Base-by-base conservation (phyloP, 306 rosid genomes). In the Erythrophleum fordii region DNA sequence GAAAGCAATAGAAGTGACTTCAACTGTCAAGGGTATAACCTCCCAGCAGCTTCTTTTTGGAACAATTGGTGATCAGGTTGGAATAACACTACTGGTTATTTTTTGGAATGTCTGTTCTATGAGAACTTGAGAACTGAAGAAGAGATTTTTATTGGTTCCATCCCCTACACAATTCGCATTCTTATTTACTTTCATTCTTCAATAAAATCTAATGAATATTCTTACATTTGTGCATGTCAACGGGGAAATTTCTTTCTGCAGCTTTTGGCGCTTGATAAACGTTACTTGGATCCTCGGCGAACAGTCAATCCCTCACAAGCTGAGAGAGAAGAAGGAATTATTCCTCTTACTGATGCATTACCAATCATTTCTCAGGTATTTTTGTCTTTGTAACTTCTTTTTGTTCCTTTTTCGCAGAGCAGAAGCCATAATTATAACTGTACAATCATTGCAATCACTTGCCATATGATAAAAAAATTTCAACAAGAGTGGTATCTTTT, bases 251-350 rank as follows among this genome's bases (percentile, higher is more conserved):
- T 56, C 39, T 28, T 77, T 77, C 42, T 64, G 72, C 81, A 96
- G 99, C 95, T 96, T 82, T 89, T 96, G 91, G 97, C 98, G 26
- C 92, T 96, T 81, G 99, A 96, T 81, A 96, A 95, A 85, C 94
- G 97, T 10, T 92, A 80, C 76, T 75, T 96, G 78, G 99, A 96
- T 86, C 99, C 98, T 60, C 90, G 98, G 13, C 89, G 99, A 59
- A 88, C 99, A 37, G 77, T 88, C 65, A 92, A 92, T 67, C 98
- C 99, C 61, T 71, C 97, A 60, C 94, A 81, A 85, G 91, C 93
- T 58, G 99, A 96, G 89, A 89, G 69, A 82, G 99, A 96, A 88
- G 99, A 96, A 86, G 99, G 99, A 80, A 87, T 96, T 70, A 92
- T 96, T 82, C 99, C 98, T 76, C 97, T 96, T 60, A 89, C 98